These are phyloP conservation scores for Pseudogymnoascus sp. DNA, from an alignment of 2,329 filamentous ascomycete species.

Conservation along the genomic window DNA sequence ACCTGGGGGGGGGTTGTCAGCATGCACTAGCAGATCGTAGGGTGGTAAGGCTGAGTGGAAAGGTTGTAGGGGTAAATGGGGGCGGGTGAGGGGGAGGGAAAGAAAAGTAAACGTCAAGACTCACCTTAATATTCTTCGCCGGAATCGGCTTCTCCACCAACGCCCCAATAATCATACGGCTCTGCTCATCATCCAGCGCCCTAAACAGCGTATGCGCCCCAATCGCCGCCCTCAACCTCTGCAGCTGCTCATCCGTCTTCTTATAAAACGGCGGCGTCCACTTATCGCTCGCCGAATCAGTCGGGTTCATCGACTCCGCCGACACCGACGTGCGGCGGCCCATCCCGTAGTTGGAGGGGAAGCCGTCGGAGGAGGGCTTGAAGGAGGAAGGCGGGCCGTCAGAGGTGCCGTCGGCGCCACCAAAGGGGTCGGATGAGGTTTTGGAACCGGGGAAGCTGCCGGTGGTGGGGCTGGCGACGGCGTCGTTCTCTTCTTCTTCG, in stretches of 20 bases:
- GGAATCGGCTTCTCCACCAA: conserved; percentile 93
- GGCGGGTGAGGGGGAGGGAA: neutral
- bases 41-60: too few species aligned
- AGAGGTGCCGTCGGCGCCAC: conserved; percentile 41
- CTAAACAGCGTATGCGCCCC: conserved; percentile 88
- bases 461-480: conserved; percentile 65
- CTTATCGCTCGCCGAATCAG: conserved; percentile 71
- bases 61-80: too few species aligned
- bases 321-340: conserved; percentile 91
- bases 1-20: conserved; percentile 46
- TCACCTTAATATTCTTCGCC: conserved; percentile 68
- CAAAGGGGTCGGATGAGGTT: conserved; percentile 22
- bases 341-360: conserved; percentile 90
- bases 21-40: neutral
- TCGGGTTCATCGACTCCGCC: conserved; percentile 89
- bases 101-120: neutral
- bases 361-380: conserved; percentile 48
- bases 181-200: conserved; percentile 90
- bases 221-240: conserved; percentile 71
- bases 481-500: conserved; percentile 63
- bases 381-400: conserved; percentile 32
- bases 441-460: conserved; percentile 45
- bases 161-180: conserved; percentile 75
- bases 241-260: conserved; percentile 74
- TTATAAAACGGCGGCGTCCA: conserved; percentile 81